phyloP scores from a whole-genome alignment of 2,329 filamentous ascomycete species.

The Ceratocystis smalleyi region DNA sequence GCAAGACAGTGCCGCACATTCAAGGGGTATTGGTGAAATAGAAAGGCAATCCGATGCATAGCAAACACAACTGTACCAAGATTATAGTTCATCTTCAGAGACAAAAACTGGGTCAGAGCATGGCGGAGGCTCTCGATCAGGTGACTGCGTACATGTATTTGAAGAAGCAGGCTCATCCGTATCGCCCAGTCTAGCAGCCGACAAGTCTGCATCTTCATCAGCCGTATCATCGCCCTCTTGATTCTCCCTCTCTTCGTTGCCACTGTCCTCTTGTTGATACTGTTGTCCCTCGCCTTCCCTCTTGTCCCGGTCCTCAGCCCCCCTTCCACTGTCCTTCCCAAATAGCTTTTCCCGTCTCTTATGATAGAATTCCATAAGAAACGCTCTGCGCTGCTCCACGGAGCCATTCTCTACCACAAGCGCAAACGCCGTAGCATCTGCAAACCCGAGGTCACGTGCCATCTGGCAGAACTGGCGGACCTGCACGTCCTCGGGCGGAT shows the following conservation, averaged over 20 bases:
- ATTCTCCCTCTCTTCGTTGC: background rate
- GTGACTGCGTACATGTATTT: background rate
- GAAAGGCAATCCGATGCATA: constrained; percentile 7
- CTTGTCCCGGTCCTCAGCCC: constrained; percentile 8
- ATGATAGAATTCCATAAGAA: constrained; percentile 66
- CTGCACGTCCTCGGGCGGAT: constrained; percentile 59
- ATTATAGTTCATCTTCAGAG: constrained; percentile 26
- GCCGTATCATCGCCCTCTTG: background rate
- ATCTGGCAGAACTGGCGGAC: constrained; percentile 81
- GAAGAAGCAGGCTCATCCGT: background rate
- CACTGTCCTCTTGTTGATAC: background rate
- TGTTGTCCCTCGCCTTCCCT: constrained; percentile 7
- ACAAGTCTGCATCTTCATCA: constrained; percentile 17
- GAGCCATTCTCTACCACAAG: constrained; percentile 83
- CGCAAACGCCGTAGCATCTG: constrained; percentile 67
- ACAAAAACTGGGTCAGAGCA: constrained; percentile 24
- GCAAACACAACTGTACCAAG: background rate
- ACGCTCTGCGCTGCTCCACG: constrained; percentile 62
- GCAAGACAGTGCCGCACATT: constrained; percentile 33
- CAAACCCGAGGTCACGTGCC: constrained; percentile 64
- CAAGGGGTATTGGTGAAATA: constrained; percentile 38
- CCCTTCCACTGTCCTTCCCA: constrained; percentile 17
- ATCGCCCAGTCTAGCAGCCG: background rate
- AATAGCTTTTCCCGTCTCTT: constrained; percentile 41
- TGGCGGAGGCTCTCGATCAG: background rate